Evolutionary conservation across 2,329 filamentous ascomycete genomes (phyloP), one percentile per base, ranked within the genome.

Genomic region (Xylaria sp.): DNA sequence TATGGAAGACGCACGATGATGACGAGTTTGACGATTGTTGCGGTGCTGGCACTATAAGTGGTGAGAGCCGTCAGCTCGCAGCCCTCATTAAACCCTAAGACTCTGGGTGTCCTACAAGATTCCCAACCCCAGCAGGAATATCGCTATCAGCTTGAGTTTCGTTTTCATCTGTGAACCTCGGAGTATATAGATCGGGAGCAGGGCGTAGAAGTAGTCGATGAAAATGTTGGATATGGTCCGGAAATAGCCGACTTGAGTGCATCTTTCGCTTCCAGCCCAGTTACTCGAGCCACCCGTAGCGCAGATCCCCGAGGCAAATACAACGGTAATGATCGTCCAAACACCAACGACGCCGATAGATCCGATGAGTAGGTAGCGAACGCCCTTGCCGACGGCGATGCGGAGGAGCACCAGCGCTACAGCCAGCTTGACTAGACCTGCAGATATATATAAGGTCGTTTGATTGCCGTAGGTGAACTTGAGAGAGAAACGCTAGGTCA

Each of bases 161-260:
- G 42, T 61, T 27, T 71, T 74, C 74, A 79, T 75, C 45, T 74
- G 73, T 0, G 75, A 73, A 3, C 75, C 72, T 65, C 75, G 71
- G 12, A 79, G 74, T 54, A 79, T 78, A 17, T 64, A 72, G 1
- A 78, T 56, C 1, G 78, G 78, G 14, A 78, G 56, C 1, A 79
- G 61, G 36, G 78, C 77, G 48, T 78, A 78, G 59, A 79, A 79
- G 61, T 78, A 79, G 67, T 79, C 77, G 71, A 79, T 78, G 65
- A 78, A 73, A 42, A 79, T 77, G 34, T 79, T 79, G 42, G 75
- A 77, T 19, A 76, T 75, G 4, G 76, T 79, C 48, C 78, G 78
- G 61, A 79, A 78, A 58, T 77, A 77, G 14, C 74, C 75, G 21
- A 79, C 70, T 32, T 70, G 63, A 1, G 68, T 74, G 64, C 78